Evolutionary conservation across 768 basidiomycete species (phyloP), one percentile per base, ranked within the genome.

Genomic region (Boletus sensibilis): DNA sequence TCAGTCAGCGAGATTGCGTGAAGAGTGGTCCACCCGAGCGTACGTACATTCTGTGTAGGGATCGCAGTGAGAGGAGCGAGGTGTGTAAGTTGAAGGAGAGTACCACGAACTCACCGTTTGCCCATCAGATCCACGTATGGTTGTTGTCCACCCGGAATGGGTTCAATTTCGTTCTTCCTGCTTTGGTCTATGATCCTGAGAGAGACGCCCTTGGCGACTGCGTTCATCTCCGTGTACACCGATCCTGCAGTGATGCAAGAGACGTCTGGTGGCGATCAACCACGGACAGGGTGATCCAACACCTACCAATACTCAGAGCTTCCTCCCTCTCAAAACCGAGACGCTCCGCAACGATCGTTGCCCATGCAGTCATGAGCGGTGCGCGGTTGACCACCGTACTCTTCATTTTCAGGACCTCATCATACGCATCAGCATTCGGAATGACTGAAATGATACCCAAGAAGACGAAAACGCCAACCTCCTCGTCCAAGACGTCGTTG

Each of bases 291-390:
- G 10, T 12, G 23, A 54, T n/a, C 27, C 41, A 25, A 39, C n/a
- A 63, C 78, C 33, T 61, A 88, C 94, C 94, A 53, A 98, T 91
- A 60, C 92, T 94, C 39, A 98, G 75, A 2, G 96, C 92, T 74
- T 98, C 96, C 64, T 92, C 86, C 56, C 88, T 78, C 49, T 85
- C 81, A 70, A 98, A 98, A 2, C 94, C 91, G 59, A 97, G 78
- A 38, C 86, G 79, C 63, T 93, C 91, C 4, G 92, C 89, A 27
- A 98, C 91, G 34, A 92, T 73, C 50, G 81, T 89, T 2, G 92
- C 85, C 96, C 96, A 98, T 2, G 90, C 93, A 53, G 87, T 94
- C 90, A 98, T 91, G 43, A 98, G 79, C 0, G 96, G 96, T 1
- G 96, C 95, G 23, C 96, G 86, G 71, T 98, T 98, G 43, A 92